Evolutionary conservation across 176 grass and related monocot species (phyloP).

Genomic region (Oryza rufipogon): DNA sequence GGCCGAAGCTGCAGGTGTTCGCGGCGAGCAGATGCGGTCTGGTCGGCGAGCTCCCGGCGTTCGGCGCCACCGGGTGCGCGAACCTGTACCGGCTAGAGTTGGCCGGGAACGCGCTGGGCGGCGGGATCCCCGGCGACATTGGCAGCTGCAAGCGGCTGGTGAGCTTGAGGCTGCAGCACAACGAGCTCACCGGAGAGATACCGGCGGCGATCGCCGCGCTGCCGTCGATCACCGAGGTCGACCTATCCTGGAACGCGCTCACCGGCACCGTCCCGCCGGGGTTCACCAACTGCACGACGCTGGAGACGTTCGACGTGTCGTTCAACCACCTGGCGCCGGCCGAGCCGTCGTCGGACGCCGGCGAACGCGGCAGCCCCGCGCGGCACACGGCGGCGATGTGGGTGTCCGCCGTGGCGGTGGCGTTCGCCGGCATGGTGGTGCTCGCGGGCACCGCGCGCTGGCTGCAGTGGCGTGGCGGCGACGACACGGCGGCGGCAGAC

Average conservation of each 20-base stretch:
- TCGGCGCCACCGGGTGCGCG: slow-evolving; percentile 57
- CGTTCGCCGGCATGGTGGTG: slow-evolving; percentile 61
- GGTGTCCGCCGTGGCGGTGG: slow-evolving; percentile 62
- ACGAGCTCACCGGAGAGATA: slow-evolving; percentile 65
- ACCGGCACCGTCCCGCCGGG: slow-evolving; percentile 61
- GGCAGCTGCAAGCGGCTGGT: slow-evolving; percentile 61
- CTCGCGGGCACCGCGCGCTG: slow-evolving; percentile 67
- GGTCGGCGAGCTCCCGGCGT: slow-evolving; percentile 54
- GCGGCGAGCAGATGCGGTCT: slow-evolving; percentile 60
- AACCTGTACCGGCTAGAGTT: slow-evolving; percentile 84
- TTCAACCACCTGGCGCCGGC: slow-evolving; percentile 59
- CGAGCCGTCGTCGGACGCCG: not conserved
- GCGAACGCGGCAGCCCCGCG: not conserved
- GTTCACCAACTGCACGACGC: slow-evolving; percentile 74
- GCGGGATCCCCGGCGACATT: slow-evolving; percentile 64
- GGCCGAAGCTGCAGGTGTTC: slow-evolving; percentile 69
- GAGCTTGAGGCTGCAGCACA: slow-evolving; percentile 74
- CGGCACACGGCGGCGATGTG: slow-evolving; percentile 54
- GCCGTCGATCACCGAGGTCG: slow-evolving; percentile 86
- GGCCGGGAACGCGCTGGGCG: slow-evolving; percentile 62
- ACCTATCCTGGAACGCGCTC: slow-evolving; percentile 81
- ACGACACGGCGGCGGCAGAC: not conserved
- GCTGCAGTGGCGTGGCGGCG: slow-evolving; percentile 51
- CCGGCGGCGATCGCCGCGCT: slow-evolving; percentile 61
- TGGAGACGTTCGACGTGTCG: slow-evolving; percentile 88